Percentiles rank a stretch among this genome's conserved stretches.
Conservation (phyloP, 2,329 filamentous ascomycete species). For the Hypocrella siamensis region DNA sequence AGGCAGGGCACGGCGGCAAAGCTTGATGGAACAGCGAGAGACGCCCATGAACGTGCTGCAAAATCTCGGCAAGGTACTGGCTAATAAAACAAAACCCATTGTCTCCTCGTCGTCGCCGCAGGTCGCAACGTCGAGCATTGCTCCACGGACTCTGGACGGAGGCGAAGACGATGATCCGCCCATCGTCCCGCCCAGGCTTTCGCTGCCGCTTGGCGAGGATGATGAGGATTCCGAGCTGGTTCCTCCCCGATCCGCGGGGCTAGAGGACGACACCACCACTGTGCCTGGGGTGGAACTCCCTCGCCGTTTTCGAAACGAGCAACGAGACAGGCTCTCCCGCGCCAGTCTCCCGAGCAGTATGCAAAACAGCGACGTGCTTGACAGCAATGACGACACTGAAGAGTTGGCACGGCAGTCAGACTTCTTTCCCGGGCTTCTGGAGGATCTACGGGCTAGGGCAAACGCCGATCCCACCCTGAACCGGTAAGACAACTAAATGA, state of each 20-base stretch:
- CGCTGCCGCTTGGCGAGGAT: constrained; percentile 34
- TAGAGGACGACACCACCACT: constrained; percentile 45
- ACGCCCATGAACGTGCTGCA: constrained; percentile 38
- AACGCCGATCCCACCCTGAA: constrained; percentile 27
- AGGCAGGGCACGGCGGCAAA: constrained; percentile 40
- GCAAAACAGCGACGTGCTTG: constrained; percentile 36
- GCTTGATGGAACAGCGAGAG: constrained; percentile 38
- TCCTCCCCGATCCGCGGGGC: constrained; percentile 34
- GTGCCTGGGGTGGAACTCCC: constrained; percentile 44
- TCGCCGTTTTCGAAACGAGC: constrained; percentile 32
- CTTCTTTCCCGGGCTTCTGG: constrained; percentile 33
- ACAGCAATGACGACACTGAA: constrained; percentile 19
- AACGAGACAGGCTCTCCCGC: constrained; percentile 29
- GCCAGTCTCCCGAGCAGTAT: constrained; percentile 38
- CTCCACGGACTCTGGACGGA: constrained; percentile 8
- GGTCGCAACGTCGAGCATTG: constrained; percentile 13
- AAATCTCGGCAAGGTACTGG: constrained; percentile 37
- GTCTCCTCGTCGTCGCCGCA: constrained; percentile 30
- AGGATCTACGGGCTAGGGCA: constrained; percentile 24
- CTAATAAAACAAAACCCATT: constrained; percentile 28
- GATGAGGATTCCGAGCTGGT: constrained; percentile 35
- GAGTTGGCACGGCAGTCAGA: constrained; percentile 30
- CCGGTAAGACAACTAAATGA: constrained; percentile 15
- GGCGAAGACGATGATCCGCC: constrained; percentile 27
- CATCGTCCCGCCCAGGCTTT: constrained; percentile 36